Percentiles rank a stretch among this genome's conserved stretches.
These are phyloP conservation scores for Bryopsis sp. DNA, from an alignment of 139 green algal genomes.

Conservation along the genomic window DNA sequence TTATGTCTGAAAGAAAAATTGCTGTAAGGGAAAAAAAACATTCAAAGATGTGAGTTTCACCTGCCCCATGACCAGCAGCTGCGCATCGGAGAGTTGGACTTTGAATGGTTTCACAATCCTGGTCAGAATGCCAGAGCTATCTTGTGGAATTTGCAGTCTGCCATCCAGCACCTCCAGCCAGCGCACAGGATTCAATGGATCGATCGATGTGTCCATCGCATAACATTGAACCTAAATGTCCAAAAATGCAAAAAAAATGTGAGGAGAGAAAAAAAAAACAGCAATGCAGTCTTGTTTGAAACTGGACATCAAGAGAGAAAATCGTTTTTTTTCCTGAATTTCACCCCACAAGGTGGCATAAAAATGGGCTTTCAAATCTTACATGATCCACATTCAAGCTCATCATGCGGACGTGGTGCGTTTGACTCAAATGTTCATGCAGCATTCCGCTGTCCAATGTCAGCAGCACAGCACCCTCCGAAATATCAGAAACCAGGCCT, in stretches of 20 bases:
- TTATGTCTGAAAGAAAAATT: background rate
- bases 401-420: constrained; percentile 10
- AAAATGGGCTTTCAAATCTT: background rate
- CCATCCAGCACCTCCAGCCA: constrained; percentile 12
- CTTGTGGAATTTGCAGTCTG: background rate
- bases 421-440: constrained; percentile 16
- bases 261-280: too few relatives aligned
- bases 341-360: background rate
- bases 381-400: constrained; percentile 5
- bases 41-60: background rate
- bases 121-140: constrained; percentile 13
- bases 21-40: background rate
- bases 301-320: too few relatives aligned
- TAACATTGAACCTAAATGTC: constrained; percentile 15
- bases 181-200: constrained; percentile 16
- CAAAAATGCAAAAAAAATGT: background rate
- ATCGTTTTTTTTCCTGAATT: too few relatives aligned
- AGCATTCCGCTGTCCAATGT: constrained; percentile 3
- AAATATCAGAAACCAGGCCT: background rate
- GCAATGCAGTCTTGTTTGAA: too few relatives aligned
- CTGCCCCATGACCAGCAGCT: constrained; percentile 7
- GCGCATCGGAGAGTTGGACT: constrained; percentile 1
- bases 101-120: constrained; percentile 14
- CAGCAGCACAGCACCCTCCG: background rate
- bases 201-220: constrained; percentile 14